These are phyloP conservation scores for Hyphodiscus sp. DNA, from an alignment of 2,329 filamentous ascomycete genomes.

Conservation along the genomic window DNA sequence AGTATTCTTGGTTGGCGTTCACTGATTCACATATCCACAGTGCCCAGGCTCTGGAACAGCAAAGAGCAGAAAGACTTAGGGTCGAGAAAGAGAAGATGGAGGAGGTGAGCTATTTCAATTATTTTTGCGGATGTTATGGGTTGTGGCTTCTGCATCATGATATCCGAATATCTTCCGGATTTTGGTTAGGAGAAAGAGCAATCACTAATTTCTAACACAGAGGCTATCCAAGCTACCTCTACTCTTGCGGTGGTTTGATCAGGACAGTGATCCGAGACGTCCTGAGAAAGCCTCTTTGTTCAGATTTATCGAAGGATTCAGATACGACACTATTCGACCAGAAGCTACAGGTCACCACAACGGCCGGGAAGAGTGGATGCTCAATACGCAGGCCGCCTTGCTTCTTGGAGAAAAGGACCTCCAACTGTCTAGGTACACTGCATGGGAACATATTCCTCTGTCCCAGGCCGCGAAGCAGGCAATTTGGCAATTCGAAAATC, in stretches of 20 bases:
- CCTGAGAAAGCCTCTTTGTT: conserved; percentile 48
- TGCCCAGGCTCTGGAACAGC: conserved; percentile 33
- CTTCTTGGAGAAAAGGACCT: conserved; percentile 60
- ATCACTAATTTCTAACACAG: no score
- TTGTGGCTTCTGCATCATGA: no score
- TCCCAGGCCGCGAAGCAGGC: conserved; percentile 48
- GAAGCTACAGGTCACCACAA: conserved; percentile 45
- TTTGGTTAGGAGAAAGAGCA: no score
- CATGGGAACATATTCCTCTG: conserved; percentile 51
- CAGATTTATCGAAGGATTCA: conserved; percentile 50
- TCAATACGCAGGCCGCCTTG: conserved; percentile 58
- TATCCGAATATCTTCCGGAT: no score
- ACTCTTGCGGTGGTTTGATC: conserved; percentile 54
- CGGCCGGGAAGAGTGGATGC: conserved; percentile 60
- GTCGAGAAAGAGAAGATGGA: conserved; percentile 49
- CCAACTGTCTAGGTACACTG: conserved; percentile 50
- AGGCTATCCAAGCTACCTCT: conserved; percentile 53
- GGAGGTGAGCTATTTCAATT: conserved; percentile 11
- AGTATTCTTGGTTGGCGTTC: no score
- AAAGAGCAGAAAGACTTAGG: conserved; percentile 40
- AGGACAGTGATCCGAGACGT: conserved; percentile 44
- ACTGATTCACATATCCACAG: no score
- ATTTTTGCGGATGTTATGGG: no score
- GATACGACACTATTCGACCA: conserved; percentile 56
- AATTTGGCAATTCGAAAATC: conserved; percentile 54